A percentile compares a stretch with the other conserved stretches of the same genome.
Conservation (phyloP, 345 rosid genomes). For the Camelina neglecta region DNA sequence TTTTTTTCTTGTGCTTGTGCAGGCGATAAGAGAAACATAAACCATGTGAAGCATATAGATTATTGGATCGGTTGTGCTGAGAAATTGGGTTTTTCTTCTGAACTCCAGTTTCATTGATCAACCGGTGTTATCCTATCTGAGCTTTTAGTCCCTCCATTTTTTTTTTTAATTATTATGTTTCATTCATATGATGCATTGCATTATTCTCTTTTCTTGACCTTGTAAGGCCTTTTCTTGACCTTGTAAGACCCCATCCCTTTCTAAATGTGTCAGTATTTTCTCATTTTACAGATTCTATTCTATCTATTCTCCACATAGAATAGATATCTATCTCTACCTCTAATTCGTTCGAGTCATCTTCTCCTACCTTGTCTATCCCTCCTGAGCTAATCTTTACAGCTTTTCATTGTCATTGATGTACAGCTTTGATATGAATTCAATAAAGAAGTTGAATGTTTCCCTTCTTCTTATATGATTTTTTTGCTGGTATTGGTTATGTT, state of each 20-base stretch:
- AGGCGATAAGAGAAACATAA: constrained; percentile 26
- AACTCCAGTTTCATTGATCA: constrained; percentile 21
- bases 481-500: constrained; percentile 15
- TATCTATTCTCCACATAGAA: constrained; percentile 31
- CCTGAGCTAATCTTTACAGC: constrained; percentile 65
- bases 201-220: constrained; percentile 79
- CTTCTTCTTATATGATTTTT: not conserved
- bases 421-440: constrained; percentile 29
- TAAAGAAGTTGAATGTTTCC: not conserved
- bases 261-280: not conserved
- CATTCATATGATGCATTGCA: not conserved
- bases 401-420: constrained; percentile 15
- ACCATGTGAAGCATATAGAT: constrained; percentile 7
- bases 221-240: constrained; percentile 99
- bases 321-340: constrained; percentile 5
- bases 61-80: constrained; percentile 8
- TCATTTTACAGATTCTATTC: constrained; percentile 2
- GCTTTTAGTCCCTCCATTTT: constrained; percentile 45
- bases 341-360: constrained; percentile 60
- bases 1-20: not conserved
- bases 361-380: constrained; percentile 97
- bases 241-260: constrained; percentile 71
- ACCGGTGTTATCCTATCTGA: constrained; percentile 89
- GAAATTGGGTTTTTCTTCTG: not conserved
- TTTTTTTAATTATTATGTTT: not conserved